phyloP scores from a whole-genome alignment of 805 yeast genomes.

The Monosporozyma solicola region DNA sequence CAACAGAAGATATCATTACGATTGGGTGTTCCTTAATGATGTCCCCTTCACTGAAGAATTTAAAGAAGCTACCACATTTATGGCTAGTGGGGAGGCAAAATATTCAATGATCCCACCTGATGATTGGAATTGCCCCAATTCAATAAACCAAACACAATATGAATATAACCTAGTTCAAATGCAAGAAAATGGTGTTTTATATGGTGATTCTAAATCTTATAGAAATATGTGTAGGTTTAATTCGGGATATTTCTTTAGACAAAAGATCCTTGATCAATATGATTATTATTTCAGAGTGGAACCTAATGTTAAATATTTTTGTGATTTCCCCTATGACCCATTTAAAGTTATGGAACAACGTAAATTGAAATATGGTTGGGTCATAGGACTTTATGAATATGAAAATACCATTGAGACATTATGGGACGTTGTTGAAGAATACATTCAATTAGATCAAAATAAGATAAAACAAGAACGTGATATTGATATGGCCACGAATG shows the following conservation, averaged over 20 bases:
- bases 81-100: slow-evolving; percentile 55
- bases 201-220: slow-evolving; percentile 59
- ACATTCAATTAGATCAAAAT: slow-evolving; percentile 38
- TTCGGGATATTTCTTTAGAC: slow-evolving; percentile 82
- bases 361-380: slow-evolving; percentile 78
- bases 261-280: slow-evolving; percentile 57
- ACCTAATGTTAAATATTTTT: slow-evolving; percentile 80
- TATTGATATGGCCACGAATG: slow-evolving; percentile 31
- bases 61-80: slow-evolving; percentile 46
- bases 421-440: slow-evolving; percentile 68
- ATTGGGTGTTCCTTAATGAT: slow-evolving; percentile 75
- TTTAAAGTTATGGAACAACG: slow-evolving; percentile 72
- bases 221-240: slow-evolving; percentile 96
- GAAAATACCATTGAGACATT: slow-evolving; percentile 77
- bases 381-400: slow-evolving; percentile 75
- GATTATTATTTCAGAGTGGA: slow-evolving; percentile 95
- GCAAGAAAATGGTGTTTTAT: slow-evolving; percentile 43
- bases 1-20: slow-evolving; percentile 55
- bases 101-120: slow-evolving; percentile 57
- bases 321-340: slow-evolving; percentile 82
- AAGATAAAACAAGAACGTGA: slow-evolving; percentile 24
- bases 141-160: slow-evolving; percentile 54
- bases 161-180: slow-evolving; percentile 38
- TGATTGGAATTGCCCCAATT: slow-evolving; percentile 74
- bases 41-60: slow-evolving; percentile 58